Evolutionary conservation across 106 monocot genomes (phyloP), one percentile per base, ranked within the genome.

Genomic region (Iris macrosiphon): DNA sequence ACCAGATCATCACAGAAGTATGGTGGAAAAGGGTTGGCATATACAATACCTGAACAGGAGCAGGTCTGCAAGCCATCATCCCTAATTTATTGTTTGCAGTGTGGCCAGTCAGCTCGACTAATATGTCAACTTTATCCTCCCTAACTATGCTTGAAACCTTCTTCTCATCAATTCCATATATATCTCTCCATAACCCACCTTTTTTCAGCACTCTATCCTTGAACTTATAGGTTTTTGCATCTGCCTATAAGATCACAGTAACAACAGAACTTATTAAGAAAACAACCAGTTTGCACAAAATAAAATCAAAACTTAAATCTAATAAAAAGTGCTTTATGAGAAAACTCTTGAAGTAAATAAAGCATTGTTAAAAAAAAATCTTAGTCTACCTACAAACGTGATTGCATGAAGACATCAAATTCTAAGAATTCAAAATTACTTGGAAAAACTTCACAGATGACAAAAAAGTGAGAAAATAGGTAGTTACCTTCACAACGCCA

Each of bases 21-120:
- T n/a, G n/a, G n/a, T n/a, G n/a, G n/a, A n/a, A n/a, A n/a, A n/a
- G n/a, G n/a, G n/a, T n/a, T n/a, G n/a, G n/a, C n/a, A n/a, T n/a
- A n/a, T n/a, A n/a, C 18, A 3, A 20, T 68, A 98, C 98, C 91
- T 98, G 98, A 57, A 98, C 46, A 41, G 98, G 98, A 56, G 98
- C 98, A 62, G 98, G 91, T 41, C 98, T 77, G 65, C 98, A 98
- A 30, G 98, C 87, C 91, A 98, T 79, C 35, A 72, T 78, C 33
- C 98, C 98, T 81, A 98, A 69, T 51, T 79, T 86, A 57, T 98
- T 98, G 64, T 98, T 98, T 23, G 98, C 98, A 16, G 98, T 98
- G 49, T 98, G 98, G 58, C 98, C 98, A 52, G 98, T 98, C 45
- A 98, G 91, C 68, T 98, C 98, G 42, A 98, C 80, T 22, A 98